phyloP scores from a whole-genome alignment of 208 protist species.

The Trypanosoma vivax region DNA sequence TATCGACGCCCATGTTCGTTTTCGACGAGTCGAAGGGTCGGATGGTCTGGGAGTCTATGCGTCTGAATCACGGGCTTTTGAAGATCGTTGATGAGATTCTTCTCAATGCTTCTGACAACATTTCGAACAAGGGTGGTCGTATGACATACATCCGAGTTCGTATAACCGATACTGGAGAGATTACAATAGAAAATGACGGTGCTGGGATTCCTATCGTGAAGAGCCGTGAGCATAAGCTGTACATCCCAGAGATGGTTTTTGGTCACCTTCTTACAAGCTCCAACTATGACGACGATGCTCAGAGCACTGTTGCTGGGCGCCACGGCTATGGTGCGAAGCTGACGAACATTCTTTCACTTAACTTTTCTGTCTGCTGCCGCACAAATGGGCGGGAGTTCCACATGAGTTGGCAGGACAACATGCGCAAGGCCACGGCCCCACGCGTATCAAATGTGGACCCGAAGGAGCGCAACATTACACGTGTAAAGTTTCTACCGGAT shows the following conservation, averaged over 20 bases:
- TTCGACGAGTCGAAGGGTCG: conserved; percentile 76
- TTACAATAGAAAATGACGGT: conserved; percentile 95
- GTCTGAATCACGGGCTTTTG: conserved; percentile 93
- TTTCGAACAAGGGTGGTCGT: conserved; percentile 52
- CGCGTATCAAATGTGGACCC: conserved; percentile 72
- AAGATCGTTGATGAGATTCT: conserved; percentile 99
- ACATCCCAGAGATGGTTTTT: conserved; percentile 98
- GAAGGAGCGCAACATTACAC: conserved; percentile 69
- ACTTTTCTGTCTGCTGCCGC: conserved; percentile 93
- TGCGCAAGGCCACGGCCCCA: conserved; percentile 90
- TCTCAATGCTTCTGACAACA: conserved; percentile 97
- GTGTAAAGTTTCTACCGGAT: conserved; percentile 85
- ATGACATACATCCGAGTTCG: conserved; percentile 90
- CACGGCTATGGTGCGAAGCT: conserved; percentile 98
- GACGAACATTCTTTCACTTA: conserved; percentile 99
- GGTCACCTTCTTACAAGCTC: conserved; percentile 94
- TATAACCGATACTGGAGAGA: conserved; percentile 84
- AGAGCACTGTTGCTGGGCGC: conserved; percentile 91
- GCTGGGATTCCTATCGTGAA: conserved; percentile 90
- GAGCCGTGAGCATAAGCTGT: conserved; percentile 90
- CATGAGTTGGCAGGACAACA: conserved; percentile 97
- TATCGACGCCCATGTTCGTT: conserved; percentile 80
- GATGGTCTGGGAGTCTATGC: conserved; percentile 86
- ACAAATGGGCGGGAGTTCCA: conserved; percentile 85
- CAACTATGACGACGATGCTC: conserved; percentile 95